Evolutionary conservation across 805 yeast species (phyloP), one percentile per base, ranked within the genome.

Genomic region (Suhomyces pyralidae): DNA sequence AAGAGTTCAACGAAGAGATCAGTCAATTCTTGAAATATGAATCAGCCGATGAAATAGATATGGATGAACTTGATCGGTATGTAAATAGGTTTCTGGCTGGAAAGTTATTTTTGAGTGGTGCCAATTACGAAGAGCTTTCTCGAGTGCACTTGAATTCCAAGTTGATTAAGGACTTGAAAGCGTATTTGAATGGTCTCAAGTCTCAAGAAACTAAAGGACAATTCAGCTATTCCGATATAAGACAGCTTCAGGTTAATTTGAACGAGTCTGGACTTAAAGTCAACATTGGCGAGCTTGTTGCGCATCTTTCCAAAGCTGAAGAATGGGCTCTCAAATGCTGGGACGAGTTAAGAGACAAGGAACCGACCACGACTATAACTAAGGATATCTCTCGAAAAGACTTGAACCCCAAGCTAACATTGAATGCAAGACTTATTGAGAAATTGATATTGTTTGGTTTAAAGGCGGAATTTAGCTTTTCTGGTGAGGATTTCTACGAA

Each of bases 51-150:
- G 51, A 49, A 14, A 52, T 61, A 9, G 57, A 65, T 28, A 49
- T 73, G 20, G 66, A 67, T 2, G 60, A 57, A 45, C 59, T 70
- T 14, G 62, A 64, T 25, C 66, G 60, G 15, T 60, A 65, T 49
- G 66, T 69, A 34, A 65, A 59, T 5, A 60, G 58, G 46, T 60
- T 64, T 26, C 65, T 67, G 45, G 51, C 44, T 51, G 52, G 58
- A 57, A 46, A 60, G 63, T 20, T 64, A n/a, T 58, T 65, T 38
- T 60, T 62, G 30, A 51, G 59, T n/a, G 50, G 52, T 20, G 60
- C 61, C 4, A 69, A 58, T 26, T 68, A 66, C 49, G 66, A 68
- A 19, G 65, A 66, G 44, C 61, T 70, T 19, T 58, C 72, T 7
- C 60, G 61, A 40, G 64, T 70, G 26, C 62, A 69, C 45, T 57